A percentile compares a stretch with the other conserved stretches of the same genome.
Conservation (phyloP, 495 filamentous ascomycete genomes). For the Penicillium alfredii region DNA sequence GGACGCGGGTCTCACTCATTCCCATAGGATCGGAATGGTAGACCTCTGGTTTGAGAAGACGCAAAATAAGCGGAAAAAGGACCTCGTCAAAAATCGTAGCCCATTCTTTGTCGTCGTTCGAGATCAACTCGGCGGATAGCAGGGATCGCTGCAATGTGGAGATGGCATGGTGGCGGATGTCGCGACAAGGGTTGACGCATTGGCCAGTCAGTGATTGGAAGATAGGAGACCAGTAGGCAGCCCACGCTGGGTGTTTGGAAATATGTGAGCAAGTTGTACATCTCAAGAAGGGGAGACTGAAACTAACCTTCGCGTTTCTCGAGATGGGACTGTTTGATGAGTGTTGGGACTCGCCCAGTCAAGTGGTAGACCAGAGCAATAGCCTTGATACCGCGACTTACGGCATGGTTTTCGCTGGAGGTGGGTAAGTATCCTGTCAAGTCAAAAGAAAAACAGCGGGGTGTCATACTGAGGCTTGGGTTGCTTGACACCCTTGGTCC, state of each 20-base stretch:
- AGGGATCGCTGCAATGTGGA: slow-evolving; percentile 82
- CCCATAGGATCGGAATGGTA: slow-evolving; percentile 87
- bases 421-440: slow-evolving; percentile 9
- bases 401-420: slow-evolving; percentile 62
- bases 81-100: slow-evolving; percentile 91
- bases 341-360: slow-evolving; percentile 69
- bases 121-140: slow-evolving; percentile 71
- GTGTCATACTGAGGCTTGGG: slow-evolving; percentile 51
- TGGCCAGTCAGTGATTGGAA: slow-evolving; percentile 82
- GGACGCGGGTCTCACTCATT: slow-evolving; percentile 93
- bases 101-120: slow-evolving; percentile 80
- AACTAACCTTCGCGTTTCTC: slow-evolving; percentile 73
- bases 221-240: slow-evolving; percentile 95
- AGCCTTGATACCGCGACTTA: slow-evolving; percentile 72
- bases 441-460: slow-evolving; percentile 1
- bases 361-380: slow-evolving; percentile 74
- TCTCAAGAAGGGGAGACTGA: neutral
- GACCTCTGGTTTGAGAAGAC: slow-evolving; percentile 89
- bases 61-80: slow-evolving; percentile 86
- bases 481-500: slow-evolving; percentile 49
- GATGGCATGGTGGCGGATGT: slow-evolving; percentile 84
- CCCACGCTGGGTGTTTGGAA: slow-evolving; percentile 62
- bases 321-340: slow-evolving; percentile 90
- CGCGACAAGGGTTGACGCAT: slow-evolving; percentile 91
- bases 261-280: slow-evolving; percentile 11